phyloP scores from a whole-genome alignment of 2,329 filamentous ascomycete species.

The Hyphodiscus sp. region DNA sequence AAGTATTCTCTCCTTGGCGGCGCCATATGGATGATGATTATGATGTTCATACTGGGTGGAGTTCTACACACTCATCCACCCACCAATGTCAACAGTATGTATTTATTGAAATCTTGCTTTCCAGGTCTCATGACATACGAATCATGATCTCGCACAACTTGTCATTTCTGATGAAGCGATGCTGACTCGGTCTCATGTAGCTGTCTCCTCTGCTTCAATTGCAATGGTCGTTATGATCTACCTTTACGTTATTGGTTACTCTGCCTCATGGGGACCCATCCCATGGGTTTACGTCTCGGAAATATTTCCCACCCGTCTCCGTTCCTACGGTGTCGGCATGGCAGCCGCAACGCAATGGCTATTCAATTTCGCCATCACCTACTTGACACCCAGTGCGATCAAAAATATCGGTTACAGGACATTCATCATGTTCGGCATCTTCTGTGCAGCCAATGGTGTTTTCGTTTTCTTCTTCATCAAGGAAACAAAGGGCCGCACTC shows the following conservation, averaged over 20 bases:
- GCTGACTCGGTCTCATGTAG: conserved; percentile 30
- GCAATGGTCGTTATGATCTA: conserved; percentile 64
- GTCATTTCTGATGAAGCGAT: conserved; percentile 28
- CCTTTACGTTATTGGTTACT: conserved; percentile 62
- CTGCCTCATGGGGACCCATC: conserved; percentile 61
- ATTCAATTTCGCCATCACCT: conserved; percentile 65
- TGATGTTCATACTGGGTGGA: conserved; percentile 61
- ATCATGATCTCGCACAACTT: background rate
- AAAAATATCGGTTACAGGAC: conserved; percentile 21
- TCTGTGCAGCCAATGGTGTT: background rate
- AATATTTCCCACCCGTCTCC: conserved; percentile 51
- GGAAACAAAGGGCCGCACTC: conserved; percentile 24
- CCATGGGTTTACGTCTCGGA: conserved; percentile 67
- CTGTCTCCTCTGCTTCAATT: conserved; percentile 35
- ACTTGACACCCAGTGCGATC: conserved; percentile 20
- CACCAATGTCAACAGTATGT: conserved; percentile 23
- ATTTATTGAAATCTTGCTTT: background rate
- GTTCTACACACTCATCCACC: conserved; percentile 45
- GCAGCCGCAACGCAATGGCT: conserved; percentile 64
- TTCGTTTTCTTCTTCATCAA: background rate
- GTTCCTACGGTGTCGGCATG: conserved; percentile 47
- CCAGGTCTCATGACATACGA: background rate
- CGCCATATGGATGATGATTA: conserved; percentile 51
- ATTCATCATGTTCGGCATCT: conserved; percentile 20
- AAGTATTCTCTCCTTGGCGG: conserved; percentile 43